These are phyloP conservation scores for Boletellus ananas DNA, from an alignment of 768 basidiomycete genomes.

Conservation along the genomic window DNA sequence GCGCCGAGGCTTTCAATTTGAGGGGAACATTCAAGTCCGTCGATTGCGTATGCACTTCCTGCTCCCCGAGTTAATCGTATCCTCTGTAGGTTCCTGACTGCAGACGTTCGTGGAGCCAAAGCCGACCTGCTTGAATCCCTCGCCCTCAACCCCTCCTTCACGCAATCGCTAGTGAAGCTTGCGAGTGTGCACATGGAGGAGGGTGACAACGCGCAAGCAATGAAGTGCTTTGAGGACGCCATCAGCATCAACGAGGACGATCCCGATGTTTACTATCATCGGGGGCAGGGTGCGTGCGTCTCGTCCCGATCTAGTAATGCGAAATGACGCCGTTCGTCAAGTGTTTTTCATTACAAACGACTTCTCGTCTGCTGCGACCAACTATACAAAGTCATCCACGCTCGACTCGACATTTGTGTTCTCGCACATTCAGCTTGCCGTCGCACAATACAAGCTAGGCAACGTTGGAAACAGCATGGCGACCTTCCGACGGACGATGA, in stretches of 20 bases:
- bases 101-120: slow-evolving; percentile 79
- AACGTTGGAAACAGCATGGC: slow-evolving; percentile 80
- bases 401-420: slow-evolving; percentile 91
- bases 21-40: slow-evolving; percentile 93
- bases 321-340: slow-evolving; percentile 24
- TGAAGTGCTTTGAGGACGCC: slow-evolving; percentile 89
- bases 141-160: slow-evolving; percentile 59
- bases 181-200: slow-evolving; percentile 98
- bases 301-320: neutral
- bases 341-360: slow-evolving; percentile 96
- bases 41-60: neutral
- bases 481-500: slow-evolving; percentile 82
- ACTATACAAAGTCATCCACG: slow-evolving; percentile 87
- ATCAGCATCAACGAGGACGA: slow-evolving; percentile 78
- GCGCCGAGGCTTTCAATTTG: slow-evolving; percentile 88
- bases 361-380: slow-evolving; percentile 77
- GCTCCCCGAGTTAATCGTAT: neutral
- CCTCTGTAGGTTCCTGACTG: slow-evolving; percentile 74
- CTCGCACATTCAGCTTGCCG: slow-evolving; percentile 95
- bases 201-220: slow-evolving; percentile 72
- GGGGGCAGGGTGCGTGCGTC: slow-evolving; percentile 73
- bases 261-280: slow-evolving; percentile 97
- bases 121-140: slow-evolving; percentile 78
- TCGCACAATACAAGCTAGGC: slow-evolving; percentile 92
- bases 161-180: slow-evolving; percentile 93